Conservation (phyloP, 2,329 filamentous ascomycete species). For the Calonectria montana region DNA sequence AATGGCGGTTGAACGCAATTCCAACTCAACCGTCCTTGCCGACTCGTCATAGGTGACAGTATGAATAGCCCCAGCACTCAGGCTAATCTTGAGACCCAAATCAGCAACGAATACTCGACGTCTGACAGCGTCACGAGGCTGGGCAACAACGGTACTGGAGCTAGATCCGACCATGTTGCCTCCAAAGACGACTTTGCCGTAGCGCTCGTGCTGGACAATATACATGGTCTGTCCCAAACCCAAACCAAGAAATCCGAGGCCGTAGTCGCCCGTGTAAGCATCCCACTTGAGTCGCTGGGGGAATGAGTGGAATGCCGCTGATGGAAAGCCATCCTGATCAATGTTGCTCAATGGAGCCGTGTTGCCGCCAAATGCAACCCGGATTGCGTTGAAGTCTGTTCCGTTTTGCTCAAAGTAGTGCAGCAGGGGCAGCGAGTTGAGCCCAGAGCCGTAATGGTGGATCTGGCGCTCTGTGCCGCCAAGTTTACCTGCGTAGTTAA, state of each 20-base stretch:
- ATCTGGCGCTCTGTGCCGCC: constrained; percentile 56
- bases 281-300: constrained; percentile 68
- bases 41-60: neutral
- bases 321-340: constrained; percentile 63
- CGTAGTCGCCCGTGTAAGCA: constrained; percentile 68
- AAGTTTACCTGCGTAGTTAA: constrained; percentile 58
- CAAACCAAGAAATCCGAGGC: constrained; percentile 64
- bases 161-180: neutral
- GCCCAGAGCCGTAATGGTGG: constrained; percentile 70
- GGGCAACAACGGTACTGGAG: neutral
- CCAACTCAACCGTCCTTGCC: neutral
- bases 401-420: constrained; percentile 60
- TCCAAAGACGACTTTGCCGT: constrained; percentile 60
- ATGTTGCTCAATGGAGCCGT: constrained; percentile 67
- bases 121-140: neutral
- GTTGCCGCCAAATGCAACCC: constrained; percentile 65
- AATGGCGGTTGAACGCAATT: neutral
- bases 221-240: constrained; percentile 52
- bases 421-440: constrained; percentile 67
- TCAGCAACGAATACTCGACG: neutral
- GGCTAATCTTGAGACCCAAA: neutral
- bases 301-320: constrained; percentile 67
- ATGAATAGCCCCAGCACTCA: neutral
- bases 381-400: constrained; percentile 60
- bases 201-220: neutral